Base-by-base conservation (phyloP, 192 early-diverging fungal species). In the Geranomyces variabilis region DNA sequence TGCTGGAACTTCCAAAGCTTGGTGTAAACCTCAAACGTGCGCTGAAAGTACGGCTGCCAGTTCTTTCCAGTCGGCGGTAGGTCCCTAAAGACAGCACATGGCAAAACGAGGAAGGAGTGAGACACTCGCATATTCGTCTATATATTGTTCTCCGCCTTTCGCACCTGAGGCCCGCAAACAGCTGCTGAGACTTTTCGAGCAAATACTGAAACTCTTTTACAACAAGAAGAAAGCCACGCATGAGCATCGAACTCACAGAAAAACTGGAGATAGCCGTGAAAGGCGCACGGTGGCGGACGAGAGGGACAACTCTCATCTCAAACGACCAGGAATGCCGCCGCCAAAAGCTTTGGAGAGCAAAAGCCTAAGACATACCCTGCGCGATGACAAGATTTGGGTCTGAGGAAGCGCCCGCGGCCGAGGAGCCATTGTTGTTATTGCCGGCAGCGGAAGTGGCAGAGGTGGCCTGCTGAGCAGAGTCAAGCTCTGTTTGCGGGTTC, bases 1-100 rank as follows among this genome's bases (percentile, higher is more conserved):
- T 93, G 94, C 72, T 99, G 97, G 72, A 94, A 97, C 79, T 92
- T 91, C 97, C 97, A 99, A 6, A 99, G 82, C 85, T 91, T 92
- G 10, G 95, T 95, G 78, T 95, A 99, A 3, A 98, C 93, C 79
- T 97, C 96, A 73, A 99, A 99, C 9, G 97, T 98, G 62, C 94
- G 87, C 82, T 97, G 93, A 71, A 99, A 99, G 79, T 98, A 94
- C 22, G 90, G 87, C 77, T 88, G 86, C 92, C 92, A 93, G 79
- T 89, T 89, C 66, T 88, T 83, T 63, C 93, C 93, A 0, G 93
- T 95, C 1, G 91, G 93, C 19, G 93, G 93, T 17, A 95, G 79
- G 67, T 95, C 93, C 69, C 93, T 94, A 68, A 28, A 26, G 10
- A 41, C n/a, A n/a, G n/a, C n/a, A n/a, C n/a, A n/a, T n/a, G n/a